A percentile compares a stretch with the other conserved stretches of the same genome.
Evolutionary conservation across 768 basidiomycete genomes (phyloP).

Genomic region (Calocera viscosa): DNA sequence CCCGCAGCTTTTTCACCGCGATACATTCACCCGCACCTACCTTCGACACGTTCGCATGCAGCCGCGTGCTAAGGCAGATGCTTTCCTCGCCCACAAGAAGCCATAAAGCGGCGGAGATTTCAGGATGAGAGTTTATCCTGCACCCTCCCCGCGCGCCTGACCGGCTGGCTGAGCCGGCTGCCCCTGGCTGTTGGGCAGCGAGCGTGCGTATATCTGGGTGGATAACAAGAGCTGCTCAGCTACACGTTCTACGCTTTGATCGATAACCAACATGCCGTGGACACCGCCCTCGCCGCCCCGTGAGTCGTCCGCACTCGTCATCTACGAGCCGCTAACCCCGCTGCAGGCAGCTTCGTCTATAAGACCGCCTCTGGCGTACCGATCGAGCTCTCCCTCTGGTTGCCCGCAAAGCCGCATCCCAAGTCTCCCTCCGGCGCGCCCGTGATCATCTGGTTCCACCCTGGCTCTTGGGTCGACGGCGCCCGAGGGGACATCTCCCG

Average conservation of each 20-base stretch:
- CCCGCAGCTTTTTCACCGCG: too few species aligned
- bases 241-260: background rate
- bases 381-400: background rate
- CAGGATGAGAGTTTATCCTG: too few species aligned
- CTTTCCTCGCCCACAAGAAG: too few species aligned
- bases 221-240: too few species aligned
- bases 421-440: background rate
- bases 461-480: background rate
- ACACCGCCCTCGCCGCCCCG: background rate
- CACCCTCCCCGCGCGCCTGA: too few species aligned
- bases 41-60: too few species aligned
- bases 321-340: background rate
- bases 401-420: background rate
- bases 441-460: constrained; percentile 5
- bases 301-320: background rate
- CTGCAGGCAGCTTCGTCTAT: background rate
- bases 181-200: too few species aligned
- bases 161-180: too few species aligned
- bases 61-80: too few species aligned
- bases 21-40: too few species aligned
- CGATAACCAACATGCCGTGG: background rate
- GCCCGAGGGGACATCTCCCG: background rate
- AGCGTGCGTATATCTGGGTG: too few species aligned
- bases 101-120: too few species aligned
- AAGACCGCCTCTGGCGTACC: constrained; percentile 3